A percentile compares a stretch with the other conserved stretches of the same genome.
These are phyloP conservation scores for Leishmania arabica DNA, from an alignment of 208 protist genomes.

Conservation along the genomic window DNA sequence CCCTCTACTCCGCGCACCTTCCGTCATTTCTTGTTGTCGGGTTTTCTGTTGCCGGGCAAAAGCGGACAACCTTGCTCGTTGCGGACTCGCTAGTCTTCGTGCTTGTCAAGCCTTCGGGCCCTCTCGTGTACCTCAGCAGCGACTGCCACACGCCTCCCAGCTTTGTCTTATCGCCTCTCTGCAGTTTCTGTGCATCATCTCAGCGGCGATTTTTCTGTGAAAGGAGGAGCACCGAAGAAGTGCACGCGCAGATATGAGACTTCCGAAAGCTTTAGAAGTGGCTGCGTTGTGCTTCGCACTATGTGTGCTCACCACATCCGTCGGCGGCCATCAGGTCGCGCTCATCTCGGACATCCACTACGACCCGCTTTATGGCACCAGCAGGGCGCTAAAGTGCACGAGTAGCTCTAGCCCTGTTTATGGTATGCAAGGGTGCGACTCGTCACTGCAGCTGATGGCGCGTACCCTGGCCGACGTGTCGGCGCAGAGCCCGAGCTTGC, in stretches of 20 bases:
- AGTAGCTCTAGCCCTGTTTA: constrained; percentile 16
- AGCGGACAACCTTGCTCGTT: not conserved
- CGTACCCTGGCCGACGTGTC: constrained; percentile 43
- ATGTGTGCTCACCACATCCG: not conserved
- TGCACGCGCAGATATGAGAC: not conserved
- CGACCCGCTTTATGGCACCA: constrained; percentile 67
- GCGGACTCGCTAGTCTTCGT: constrained; percentile 1
- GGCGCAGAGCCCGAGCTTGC: constrained; percentile 33
- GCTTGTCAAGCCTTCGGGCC: not conserved
- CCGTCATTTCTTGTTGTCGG: not conserved
- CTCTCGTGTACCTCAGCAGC: not conserved
- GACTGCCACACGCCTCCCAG: not conserved
- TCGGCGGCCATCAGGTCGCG: constrained; percentile 27
- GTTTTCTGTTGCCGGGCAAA: not conserved
- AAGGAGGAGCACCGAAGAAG: not conserved
- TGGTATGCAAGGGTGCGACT: constrained; percentile 57
- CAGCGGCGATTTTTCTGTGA: not conserved
- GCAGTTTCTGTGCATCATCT: not conserved
- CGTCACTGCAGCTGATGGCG: constrained; percentile 50
- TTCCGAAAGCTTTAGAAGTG: not conserved
- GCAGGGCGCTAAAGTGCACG: constrained; percentile 43
- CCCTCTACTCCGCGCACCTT: not conserved
- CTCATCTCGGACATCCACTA: constrained; percentile 84
- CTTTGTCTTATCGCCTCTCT: not conserved
- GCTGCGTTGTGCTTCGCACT: constrained; percentile 6